Conservation (phyloP, 2,329 filamentous ascomycete genomes). For the Graphiopsis chlorocephala region DNA sequence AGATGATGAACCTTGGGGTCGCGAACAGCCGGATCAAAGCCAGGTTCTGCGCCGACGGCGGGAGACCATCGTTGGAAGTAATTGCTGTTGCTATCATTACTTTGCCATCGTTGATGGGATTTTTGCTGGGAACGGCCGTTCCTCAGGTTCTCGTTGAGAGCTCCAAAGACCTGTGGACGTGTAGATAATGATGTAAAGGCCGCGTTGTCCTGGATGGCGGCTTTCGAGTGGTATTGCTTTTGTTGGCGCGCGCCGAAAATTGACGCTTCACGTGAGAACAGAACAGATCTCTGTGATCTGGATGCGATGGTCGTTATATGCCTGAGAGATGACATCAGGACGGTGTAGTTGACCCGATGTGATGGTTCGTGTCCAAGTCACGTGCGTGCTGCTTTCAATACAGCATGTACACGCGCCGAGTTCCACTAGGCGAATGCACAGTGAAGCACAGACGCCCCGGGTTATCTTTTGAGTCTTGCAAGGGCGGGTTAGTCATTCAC, state of each 20-base stretch:
- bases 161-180: background rate
- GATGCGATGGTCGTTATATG: background rate
- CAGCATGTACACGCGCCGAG: background rate
- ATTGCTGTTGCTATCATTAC: background rate
- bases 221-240: background rate
- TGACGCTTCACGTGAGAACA: background rate
- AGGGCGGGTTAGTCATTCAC: background rate
- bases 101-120: background rate
- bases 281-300: background rate
- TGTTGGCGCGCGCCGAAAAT: background rate
- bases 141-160: background rate
- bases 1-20: conserved; percentile 17
- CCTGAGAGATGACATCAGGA: background rate
- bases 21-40: conserved; percentile 23
- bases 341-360: background rate
- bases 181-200: background rate
- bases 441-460: background rate
- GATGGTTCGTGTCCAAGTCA: background rate
- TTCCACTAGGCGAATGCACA: background rate
- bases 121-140: background rate
- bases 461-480: background rate
- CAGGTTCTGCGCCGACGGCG: conserved; percentile 25
- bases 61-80: conserved; percentile 18
- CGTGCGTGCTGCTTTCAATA: background rate
- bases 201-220: background rate